phyloP scores from a whole-genome alignment of 441 rosid genomes.

The Monsonia emarginata region DNA sequence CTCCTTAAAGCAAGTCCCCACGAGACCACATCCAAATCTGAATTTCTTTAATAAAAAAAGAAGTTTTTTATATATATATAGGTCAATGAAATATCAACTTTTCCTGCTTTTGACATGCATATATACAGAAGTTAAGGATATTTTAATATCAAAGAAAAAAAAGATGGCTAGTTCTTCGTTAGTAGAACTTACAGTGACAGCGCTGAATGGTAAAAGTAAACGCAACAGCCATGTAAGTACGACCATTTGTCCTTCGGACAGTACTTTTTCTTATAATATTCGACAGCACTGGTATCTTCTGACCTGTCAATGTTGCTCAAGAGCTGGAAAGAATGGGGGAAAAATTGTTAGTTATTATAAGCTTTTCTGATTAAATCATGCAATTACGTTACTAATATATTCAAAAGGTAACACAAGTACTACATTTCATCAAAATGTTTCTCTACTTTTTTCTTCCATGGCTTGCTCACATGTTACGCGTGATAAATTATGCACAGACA shows the following conservation, averaged over 20 bases:
- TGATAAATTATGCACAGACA: background rate
- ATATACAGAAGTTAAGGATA: constrained; percentile 6
- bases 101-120: background rate
- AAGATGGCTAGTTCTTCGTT: constrained; percentile 9
- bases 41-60: constrained; percentile 32
- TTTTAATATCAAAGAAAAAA: background rate
- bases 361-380: background rate
- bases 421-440: background rate
- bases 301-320: constrained; percentile 48
- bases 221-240: constrained; percentile 50
- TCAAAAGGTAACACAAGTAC: background rate
- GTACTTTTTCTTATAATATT: constrained; percentile 52
- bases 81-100: background rate
- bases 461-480: background rate
- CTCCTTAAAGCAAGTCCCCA: constrained; percentile 51
- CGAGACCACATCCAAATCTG: constrained; percentile 41
- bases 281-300: constrained; percentile 37
- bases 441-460: constrained; percentile 7
- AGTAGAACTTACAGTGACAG: constrained; percentile 40
- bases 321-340: constrained; percentile 39
- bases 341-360: background rate
- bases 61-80: background rate
- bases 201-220: constrained; percentile 37
- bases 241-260: constrained; percentile 70
- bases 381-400: constrained; percentile 2